These are phyloP conservation scores for Podospora sp. DNA, from an alignment of 495 filamentous ascomycete genomes.

Conservation along the genomic window DNA sequence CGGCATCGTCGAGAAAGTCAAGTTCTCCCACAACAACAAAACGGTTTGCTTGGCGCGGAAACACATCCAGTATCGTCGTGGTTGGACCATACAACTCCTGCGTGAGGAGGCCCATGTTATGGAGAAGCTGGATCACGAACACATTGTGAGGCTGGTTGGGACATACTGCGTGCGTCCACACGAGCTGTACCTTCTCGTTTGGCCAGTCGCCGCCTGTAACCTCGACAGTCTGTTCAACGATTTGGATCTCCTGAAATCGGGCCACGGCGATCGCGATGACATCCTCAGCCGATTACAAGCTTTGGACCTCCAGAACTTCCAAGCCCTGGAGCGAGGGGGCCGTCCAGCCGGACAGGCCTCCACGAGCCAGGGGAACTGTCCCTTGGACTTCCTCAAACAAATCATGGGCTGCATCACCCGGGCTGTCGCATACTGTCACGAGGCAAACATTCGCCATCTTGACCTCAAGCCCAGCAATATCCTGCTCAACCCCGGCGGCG, in stretches of 20 bases:
- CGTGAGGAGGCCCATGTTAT: slow-evolving; percentile 47
- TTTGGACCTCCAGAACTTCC: slow-evolving; percentile 36
- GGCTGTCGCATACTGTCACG: slow-evolving; percentile 46
- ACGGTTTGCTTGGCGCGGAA: slow-evolving; percentile 41
- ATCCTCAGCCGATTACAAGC: slow-evolving; percentile 33
- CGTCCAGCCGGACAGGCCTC: background rate
- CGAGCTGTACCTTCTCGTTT: slow-evolving; percentile 43
- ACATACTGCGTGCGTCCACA: slow-evolving; percentile 40
- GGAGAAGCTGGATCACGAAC: slow-evolving; percentile 46
- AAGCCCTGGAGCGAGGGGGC: slow-evolving; percentile 23
- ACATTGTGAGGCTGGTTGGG: slow-evolving; percentile 47
- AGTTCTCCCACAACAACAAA: slow-evolving; percentile 32
- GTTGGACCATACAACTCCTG: slow-evolving; percentile 33
- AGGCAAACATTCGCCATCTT: slow-evolving; percentile 43
- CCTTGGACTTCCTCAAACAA: slow-evolving; percentile 36
- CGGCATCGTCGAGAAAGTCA: slow-evolving; percentile 43
- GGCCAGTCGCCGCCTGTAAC: slow-evolving; percentile 48
- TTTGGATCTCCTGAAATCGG: slow-evolving; percentile 36
- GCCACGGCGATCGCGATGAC: slow-evolving; percentile 37
- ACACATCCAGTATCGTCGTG: slow-evolving; percentile 30
- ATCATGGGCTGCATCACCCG: slow-evolving; percentile 44
- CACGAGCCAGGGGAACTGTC: slow-evolving; percentile 23
- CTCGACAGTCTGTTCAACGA: slow-evolving; percentile 42
- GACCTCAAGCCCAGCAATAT: slow-evolving; percentile 51
- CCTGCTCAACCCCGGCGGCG: slow-evolving; percentile 39